phyloP scores from a whole-genome alignment of 2,329 filamentous ascomycete species.

The Colletotrichum cereale region DNA sequence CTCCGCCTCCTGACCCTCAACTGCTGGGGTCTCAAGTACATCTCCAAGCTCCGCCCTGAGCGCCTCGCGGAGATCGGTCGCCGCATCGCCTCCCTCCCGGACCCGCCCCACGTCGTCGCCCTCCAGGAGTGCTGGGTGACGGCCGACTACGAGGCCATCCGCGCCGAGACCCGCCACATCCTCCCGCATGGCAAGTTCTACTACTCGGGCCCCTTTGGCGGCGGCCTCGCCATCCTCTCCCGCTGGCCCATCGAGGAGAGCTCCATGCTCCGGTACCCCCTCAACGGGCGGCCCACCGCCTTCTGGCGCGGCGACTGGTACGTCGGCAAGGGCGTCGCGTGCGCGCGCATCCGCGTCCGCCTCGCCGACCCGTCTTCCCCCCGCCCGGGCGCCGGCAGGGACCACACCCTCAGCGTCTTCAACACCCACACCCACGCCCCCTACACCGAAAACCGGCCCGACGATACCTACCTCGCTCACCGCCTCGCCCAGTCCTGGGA shows the following conservation, averaged over 20 bases:
- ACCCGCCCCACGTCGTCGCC: slow-evolving; percentile 86
- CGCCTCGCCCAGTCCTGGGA: slow-evolving; percentile 95
- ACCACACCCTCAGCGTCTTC: slow-evolving; percentile 87
- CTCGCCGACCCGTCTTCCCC: slow-evolving; percentile 2
- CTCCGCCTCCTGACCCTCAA: slow-evolving; percentile 91
- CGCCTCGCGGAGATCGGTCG: slow-evolving; percentile 87
- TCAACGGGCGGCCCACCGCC: slow-evolving; percentile 92
- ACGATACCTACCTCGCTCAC: slow-evolving; percentile 91
- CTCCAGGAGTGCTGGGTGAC: slow-evolving; percentile 96
- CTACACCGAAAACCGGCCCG: slow-evolving; percentile 78
- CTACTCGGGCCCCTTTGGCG: slow-evolving; percentile 88
- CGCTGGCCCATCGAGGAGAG: slow-evolving; percentile 94
- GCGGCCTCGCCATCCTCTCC: slow-evolving; percentile 88
- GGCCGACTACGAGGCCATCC: slow-evolving; percentile 84
- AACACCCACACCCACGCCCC: slow-evolving; percentile 88
- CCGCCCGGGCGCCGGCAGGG: slow-evolving; percentile 47
- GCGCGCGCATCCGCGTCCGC: slow-evolving; percentile 72
- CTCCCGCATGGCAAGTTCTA: slow-evolving; percentile 96
- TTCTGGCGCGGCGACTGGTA: slow-evolving; percentile 98
- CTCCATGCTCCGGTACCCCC: slow-evolving; percentile 86
- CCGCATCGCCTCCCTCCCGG: slow-evolving; percentile 76
- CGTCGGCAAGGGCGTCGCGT: slow-evolving; percentile 93
- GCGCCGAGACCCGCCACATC: slow-evolving; percentile 76
- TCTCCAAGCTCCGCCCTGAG: slow-evolving; percentile 81
- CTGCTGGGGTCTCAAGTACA: slow-evolving; percentile 94